Conservation (phyloP, 1,139 yeast genomes). For the Entelexis sorbosivorans region DNA sequence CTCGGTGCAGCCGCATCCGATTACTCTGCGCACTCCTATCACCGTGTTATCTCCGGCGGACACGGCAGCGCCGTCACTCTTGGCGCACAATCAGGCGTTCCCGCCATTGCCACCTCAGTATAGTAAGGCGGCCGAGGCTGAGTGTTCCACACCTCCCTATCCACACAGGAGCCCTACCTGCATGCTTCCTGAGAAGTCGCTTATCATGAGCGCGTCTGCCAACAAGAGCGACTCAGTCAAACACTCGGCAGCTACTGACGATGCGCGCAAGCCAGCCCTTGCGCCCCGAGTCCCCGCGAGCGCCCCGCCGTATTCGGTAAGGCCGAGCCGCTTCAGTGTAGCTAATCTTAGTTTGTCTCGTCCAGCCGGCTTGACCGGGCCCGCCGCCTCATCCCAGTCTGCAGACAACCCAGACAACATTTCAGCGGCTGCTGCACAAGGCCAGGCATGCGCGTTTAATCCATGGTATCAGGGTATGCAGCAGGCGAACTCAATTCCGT, state of each 20-base stretch:
- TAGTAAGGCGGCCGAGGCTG: no score
- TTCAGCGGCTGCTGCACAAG: not conserved
- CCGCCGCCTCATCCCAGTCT: no score
- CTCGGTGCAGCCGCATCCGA: no score
- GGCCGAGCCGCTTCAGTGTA: not conserved
- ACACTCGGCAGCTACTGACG: not conserved
- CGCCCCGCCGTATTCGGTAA: not conserved
- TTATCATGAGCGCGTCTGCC: no score
- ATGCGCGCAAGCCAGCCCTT: not conserved
- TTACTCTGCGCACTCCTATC: not conserved
- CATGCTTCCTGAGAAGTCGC: not conserved
- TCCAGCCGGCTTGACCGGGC: no score
- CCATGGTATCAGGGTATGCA: not conserved
- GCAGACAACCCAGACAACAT: no score
- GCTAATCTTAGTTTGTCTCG: not conserved
- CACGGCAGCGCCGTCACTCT: not conserved
- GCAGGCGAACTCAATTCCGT: no score
- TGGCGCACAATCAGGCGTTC: not conserved
- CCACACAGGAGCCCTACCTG: not conserved
- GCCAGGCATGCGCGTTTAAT: not conserved
- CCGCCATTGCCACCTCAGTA: not conserved
- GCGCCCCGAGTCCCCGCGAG: not conserved
- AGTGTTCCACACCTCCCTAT: no score
- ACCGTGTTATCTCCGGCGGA: constrained; percentile 1
- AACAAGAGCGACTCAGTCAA: not conserved